A percentile compares a stretch with the other conserved stretches of the same genome.
Evolutionary conservation across 2,329 filamentous ascomycete genomes (phyloP).

Genomic region (Cladosporium velox): DNA sequence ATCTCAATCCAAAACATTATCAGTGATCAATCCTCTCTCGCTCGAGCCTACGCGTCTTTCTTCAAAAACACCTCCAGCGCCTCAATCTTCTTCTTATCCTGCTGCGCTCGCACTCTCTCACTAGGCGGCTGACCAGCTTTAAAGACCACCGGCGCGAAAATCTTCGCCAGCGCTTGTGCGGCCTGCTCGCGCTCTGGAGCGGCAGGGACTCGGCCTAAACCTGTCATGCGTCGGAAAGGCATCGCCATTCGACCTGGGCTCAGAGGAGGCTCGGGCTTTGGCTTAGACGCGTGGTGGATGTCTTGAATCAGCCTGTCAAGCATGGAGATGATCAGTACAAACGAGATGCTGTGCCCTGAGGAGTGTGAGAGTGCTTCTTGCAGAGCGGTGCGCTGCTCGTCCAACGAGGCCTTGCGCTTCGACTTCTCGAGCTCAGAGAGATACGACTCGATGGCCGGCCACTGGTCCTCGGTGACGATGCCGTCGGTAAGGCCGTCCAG

Average conservation of each 20-base stretch:
- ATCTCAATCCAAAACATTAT: constrained; percentile 7
- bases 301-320: constrained; percentile 63
- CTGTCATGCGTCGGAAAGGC: constrained; percentile 38
- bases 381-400: constrained; percentile 62
- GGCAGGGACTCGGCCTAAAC: constrained; percentile 49
- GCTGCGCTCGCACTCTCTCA: constrained; percentile 61
- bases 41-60: constrained; percentile 29
- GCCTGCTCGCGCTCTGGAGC: constrained; percentile 57
- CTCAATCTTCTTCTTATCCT: constrained; percentile 65
- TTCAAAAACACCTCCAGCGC: constrained; percentile 71
- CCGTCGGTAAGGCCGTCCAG: constrained; percentile 75
- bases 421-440: constrained; percentile 53
- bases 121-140: constrained; percentile 47
- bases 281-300: constrained; percentile 40
- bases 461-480: constrained; percentile 69
- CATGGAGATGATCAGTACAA: constrained; percentile 83
- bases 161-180: constrained; percentile 65
- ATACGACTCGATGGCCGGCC: constrained; percentile 66
- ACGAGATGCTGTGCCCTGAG: constrained; percentile 82
- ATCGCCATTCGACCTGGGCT: constrained; percentile 40
- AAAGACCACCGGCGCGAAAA: constrained; percentile 67
- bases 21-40: background rate
- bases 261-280: constrained; percentile 30
- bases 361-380: constrained; percentile 72
- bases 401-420: constrained; percentile 47